These are phyloP conservation scores for Linnemannia schmuckeri DNA, from an alignment of 192 early-diverging fungal species.

Conservation along the genomic window DNA sequence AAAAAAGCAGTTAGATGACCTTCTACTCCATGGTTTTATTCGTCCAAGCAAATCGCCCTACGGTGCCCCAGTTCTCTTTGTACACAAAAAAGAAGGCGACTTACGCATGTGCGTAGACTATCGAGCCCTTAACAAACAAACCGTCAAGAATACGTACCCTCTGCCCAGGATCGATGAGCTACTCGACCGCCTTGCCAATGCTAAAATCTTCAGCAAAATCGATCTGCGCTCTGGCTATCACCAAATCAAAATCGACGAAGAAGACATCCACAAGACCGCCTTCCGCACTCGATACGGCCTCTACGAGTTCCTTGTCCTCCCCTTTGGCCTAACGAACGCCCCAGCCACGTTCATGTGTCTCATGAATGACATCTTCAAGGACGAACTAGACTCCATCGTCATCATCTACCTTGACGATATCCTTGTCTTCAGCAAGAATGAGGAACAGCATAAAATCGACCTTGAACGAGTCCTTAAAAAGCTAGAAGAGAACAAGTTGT, in stretches of 20 bases:
- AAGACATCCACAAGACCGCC: slow-evolving; percentile 44
- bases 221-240: slow-evolving; percentile 62
- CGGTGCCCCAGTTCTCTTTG: slow-evolving; percentile 62
- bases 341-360: slow-evolving; percentile 68
- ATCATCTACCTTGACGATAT: slow-evolving; percentile 61
- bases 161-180: slow-evolving; percentile 65
- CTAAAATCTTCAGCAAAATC: slow-evolving; percentile 58
- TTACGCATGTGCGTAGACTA: slow-evolving; percentile 67
- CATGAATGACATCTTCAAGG: slow-evolving; percentile 61
- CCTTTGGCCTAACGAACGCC: slow-evolving; percentile 72
- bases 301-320: slow-evolving; percentile 71
- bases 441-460: slow-evolving; percentile 22
- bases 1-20: not conserved
- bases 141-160: slow-evolving; percentile 63
- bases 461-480: not conserved
- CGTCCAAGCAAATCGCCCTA: slow-evolving; percentile 49
- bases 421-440: slow-evolving; percentile 34
- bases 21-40: slow-evolving; percentile 35
- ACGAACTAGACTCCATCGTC: slow-evolving; percentile 44
- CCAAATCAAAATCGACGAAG: slow-evolving; percentile 53
- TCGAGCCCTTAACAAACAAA: slow-evolving; percentile 62
- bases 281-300: slow-evolving; percentile 33
- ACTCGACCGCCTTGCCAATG: slow-evolving; percentile 46
- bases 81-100: slow-evolving; percentile 63
- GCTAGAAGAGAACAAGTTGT: not conserved